Conservation (phyloP, 2,329 filamentous ascomycete genomes). For the Colletotrichum lini region DNA sequence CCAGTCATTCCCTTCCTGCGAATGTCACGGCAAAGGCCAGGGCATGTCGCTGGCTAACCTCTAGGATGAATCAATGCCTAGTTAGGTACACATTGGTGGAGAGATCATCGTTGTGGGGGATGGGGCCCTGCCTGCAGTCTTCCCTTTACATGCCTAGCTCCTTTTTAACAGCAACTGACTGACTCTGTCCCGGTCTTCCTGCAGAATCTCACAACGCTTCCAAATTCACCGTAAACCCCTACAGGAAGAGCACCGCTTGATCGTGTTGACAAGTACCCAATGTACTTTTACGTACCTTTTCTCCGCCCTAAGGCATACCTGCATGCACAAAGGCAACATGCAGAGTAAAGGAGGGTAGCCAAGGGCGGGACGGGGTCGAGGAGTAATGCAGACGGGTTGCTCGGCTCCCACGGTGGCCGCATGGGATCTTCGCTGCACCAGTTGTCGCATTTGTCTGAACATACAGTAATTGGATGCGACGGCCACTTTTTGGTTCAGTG, state of each 20-base stretch:
- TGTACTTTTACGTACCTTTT: not conserved
- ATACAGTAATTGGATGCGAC: conserved; percentile 5
- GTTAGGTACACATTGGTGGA: not conserved
- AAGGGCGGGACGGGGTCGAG: not conserved
- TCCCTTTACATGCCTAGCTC: not conserved
- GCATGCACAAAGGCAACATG: conserved; percentile 12
- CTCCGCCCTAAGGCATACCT: not conserved
- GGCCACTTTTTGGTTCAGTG: not conserved
- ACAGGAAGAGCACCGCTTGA: not conserved
- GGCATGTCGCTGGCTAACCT: too few relatives aligned
- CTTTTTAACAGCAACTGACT: not conserved
- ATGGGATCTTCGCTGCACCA: conserved; percentile 26
- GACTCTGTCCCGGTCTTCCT: conserved; percentile 2
- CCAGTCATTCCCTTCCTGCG: not conserved
- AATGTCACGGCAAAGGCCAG: not conserved
- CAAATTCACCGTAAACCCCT: not conserved
- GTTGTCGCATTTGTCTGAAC: conserved; percentile 3
- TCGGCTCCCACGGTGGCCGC: conserved; percentile 5
- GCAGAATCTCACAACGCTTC: conserved; percentile 23
- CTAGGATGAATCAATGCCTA: too few relatives aligned
- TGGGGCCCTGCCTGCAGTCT: not conserved
- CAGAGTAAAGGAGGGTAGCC: conserved; percentile 16
- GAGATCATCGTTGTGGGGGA: not conserved
- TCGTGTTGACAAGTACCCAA: not conserved
- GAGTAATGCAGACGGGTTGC: not conserved